Conservation (phyloP, 2,329 filamentous ascomycete species). For the Monosporascus sp. region DNA sequence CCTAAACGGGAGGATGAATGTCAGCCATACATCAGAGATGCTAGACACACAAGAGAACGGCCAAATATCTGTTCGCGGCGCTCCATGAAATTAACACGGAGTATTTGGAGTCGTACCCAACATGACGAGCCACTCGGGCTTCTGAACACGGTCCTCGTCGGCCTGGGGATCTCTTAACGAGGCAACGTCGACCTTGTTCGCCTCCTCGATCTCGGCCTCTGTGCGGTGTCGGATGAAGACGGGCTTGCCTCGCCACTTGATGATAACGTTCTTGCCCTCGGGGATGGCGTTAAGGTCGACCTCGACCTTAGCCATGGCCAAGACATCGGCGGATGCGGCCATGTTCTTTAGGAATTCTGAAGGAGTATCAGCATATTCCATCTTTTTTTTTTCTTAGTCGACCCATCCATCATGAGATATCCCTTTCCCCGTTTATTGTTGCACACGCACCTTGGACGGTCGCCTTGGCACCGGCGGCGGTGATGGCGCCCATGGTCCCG, state of each 20-base stretch:
- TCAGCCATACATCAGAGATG: constrained; percentile 8
- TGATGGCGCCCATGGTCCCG: constrained; percentile 85
- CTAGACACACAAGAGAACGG: no score
- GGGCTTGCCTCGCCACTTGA: constrained; percentile 99
- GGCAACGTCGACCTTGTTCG: constrained; percentile 80
- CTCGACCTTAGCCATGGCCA: constrained; percentile 99
- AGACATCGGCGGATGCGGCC: constrained; percentile 95
- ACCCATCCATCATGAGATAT: not conserved
- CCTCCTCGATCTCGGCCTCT: constrained; percentile 85
- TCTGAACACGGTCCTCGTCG: constrained; percentile 91
- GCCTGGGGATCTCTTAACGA: constrained; percentile 84
- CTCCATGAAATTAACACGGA: not conserved
- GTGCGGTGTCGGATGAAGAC: constrained; percentile 99
- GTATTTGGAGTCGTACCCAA: constrained; percentile 56
- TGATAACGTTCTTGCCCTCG: constrained; percentile 99
- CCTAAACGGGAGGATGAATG: constrained; percentile 41
- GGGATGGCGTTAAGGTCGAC: constrained; percentile 88
- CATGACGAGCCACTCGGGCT: constrained; percentile 99
- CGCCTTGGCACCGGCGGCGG: constrained; percentile 91
- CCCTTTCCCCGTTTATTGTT: constrained; percentile 5
- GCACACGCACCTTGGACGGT: constrained; percentile 82
- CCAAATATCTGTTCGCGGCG: not conserved
- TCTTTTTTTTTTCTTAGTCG: not conserved
- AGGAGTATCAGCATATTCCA: constrained; percentile 16
- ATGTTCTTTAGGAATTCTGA: constrained; percentile 99